Conservation (phyloP, 2,329 filamentous ascomycete genomes). For the Pseudogymnoascus sp. region DNA sequence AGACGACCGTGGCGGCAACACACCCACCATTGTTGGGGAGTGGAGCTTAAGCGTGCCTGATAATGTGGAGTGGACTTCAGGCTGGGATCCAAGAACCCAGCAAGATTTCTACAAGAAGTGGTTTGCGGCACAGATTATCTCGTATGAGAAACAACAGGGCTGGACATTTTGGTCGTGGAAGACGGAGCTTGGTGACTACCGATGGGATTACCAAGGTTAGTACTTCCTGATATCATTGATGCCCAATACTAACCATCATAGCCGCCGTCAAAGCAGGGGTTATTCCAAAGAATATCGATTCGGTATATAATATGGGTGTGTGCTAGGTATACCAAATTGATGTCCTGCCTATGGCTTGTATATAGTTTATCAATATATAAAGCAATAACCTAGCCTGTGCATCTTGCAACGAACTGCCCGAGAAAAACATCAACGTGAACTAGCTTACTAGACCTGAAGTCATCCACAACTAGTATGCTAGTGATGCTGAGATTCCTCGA, state of each 20-base stretch:
- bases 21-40: constrained; percentile 49
- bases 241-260: background rate
- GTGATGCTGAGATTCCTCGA: background rate
- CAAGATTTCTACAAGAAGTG: constrained; percentile 47
- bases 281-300: constrained; percentile 19
- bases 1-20: constrained; percentile 36
- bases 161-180: constrained; percentile 61
- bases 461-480: background rate
- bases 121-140: constrained; percentile 49
- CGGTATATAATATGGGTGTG: background rate
- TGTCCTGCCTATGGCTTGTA: background rate
- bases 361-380: background rate
- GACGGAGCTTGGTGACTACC: constrained; percentile 39
- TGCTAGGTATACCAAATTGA: background rate
- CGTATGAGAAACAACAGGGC: constrained; percentile 46
- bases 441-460: no score
- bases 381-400: background rate
- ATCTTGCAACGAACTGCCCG: no score
- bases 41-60: constrained; percentile 49
- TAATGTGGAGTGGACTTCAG: constrained; percentile 37
- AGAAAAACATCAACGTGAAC: no score
- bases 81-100: constrained; percentile 36
- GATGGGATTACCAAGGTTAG: constrained; percentile 41
- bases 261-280: constrained; percentile 24
- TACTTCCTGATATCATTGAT: background rate